phyloP scores from a whole-genome alignment of 1,139 yeast species.

The Debaryomyces fabryi region DNA sequence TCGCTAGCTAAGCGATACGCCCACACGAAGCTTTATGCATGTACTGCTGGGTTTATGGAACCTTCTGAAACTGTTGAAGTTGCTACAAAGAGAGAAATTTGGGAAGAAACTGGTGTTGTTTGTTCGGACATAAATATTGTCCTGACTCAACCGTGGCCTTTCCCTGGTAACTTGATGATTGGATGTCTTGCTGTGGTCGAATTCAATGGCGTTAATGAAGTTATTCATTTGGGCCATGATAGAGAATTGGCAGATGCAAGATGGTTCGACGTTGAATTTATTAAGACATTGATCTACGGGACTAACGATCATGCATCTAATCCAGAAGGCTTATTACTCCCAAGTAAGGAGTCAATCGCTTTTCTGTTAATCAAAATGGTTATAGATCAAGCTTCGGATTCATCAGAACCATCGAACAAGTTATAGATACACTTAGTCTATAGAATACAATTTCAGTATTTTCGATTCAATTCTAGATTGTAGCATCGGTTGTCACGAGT shows the following conservation, averaged over 20 bases:
- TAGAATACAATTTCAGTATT: background rate
- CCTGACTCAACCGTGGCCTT: constrained; percentile 94
- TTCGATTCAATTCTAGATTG: constrained; percentile 9
- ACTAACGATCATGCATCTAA: constrained; percentile 29
- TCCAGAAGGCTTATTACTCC: constrained; percentile 45
- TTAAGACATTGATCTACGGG: constrained; percentile 47
- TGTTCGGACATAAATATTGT: constrained; percentile 62
- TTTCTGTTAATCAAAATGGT: constrained; percentile 43
- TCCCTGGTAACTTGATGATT: constrained; percentile 89
- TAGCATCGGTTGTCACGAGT: background rate
- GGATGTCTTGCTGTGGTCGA: constrained; percentile 84
- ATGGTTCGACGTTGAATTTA: constrained; percentile 70
- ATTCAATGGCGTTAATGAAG: constrained; percentile 59
- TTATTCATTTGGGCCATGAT: constrained; percentile 75
- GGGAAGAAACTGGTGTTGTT: constrained; percentile 93
- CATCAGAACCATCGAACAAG: constrained; percentile 6
- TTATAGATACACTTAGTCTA: constrained; percentile 10
- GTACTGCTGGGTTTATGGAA: constrained; percentile 95
- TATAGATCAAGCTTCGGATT: constrained; percentile 35
- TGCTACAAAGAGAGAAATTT: constrained; percentile 84
- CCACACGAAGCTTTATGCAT: constrained; percentile 64
- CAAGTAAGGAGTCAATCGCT: constrained; percentile 47
- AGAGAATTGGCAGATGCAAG: constrained; percentile 81
- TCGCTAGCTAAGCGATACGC: constrained; percentile 65
- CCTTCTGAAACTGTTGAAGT: constrained; percentile 91